A percentile compares a stretch with the other conserved stretches of the same genome.
phyloP scores from a whole-genome alignment of 495 filamentous ascomycete species.

The Aspergillus asperescens region DNA sequence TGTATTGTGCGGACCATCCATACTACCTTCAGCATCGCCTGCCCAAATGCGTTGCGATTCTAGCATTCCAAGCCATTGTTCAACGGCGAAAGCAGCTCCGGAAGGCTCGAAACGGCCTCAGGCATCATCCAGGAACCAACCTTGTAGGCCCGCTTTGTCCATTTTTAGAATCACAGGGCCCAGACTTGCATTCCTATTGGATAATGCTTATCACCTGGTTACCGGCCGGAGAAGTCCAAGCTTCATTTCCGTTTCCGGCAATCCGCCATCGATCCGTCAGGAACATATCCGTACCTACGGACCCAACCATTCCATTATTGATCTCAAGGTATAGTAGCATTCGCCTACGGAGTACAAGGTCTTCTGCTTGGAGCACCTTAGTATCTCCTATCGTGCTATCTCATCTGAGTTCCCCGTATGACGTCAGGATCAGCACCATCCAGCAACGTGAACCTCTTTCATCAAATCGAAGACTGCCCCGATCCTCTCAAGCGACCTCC shows the following conservation, averaged over 20 bases:
- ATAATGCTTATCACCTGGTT: too few relatives aligned
- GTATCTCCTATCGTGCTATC: too few relatives aligned
- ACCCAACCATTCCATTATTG: too few relatives aligned
- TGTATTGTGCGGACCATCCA: not conserved
- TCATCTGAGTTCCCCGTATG: too few relatives aligned
- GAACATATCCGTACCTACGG: not conserved
- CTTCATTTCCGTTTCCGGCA: constrained; percentile 4
- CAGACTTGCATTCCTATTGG: not conserved
- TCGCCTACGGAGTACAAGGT: too few relatives aligned
- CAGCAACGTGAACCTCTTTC: not conserved
- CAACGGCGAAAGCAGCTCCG: not conserved
- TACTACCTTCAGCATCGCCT: not conserved
- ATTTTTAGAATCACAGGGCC: constrained; percentile 2
- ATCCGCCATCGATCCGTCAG: not conserved
- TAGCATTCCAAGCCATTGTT: not conserved
- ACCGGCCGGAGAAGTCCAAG: not conserved
- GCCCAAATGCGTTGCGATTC: not conserved
- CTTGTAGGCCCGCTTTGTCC: not conserved
- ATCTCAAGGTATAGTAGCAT: too few relatives aligned
- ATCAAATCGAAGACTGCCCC: constrained; percentile 2
- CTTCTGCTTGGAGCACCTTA: too few relatives aligned
- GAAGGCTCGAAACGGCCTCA: not conserved
- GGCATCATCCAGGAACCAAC: not conserved
- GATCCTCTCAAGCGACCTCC: not conserved
- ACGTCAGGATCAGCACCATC: constrained; percentile 5